Evolutionary conservation across 2,329 filamentous ascomycete species (phyloP), one percentile per base, ranked within the genome.

Genomic region (Trichothecium roseum): DNA sequence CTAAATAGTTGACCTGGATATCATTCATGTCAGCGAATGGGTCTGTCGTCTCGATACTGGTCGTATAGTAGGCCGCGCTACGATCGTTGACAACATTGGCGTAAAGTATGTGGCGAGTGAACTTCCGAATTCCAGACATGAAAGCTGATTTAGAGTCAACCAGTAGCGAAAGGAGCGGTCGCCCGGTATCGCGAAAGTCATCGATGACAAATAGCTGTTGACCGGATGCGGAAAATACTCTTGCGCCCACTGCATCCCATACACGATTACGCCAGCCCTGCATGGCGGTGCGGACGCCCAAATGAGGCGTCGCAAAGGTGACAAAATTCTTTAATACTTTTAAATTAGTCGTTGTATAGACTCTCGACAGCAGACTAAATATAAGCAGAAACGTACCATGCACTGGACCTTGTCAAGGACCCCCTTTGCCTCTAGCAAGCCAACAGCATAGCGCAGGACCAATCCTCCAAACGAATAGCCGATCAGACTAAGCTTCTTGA

Each of bases 381-480:
- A n/a, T n/a, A 27, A n/a, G 8, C 24, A n/a, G 24, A 46, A 63
- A 32, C n/a, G n/a, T 63, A 82, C 78, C 59, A 89, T 74, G 44
- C 89, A 89, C 52, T 86, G 71, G 18, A 96, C 68, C 39, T 71
- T 69, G 38, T 94, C 80, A 38, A 96, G 78, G 39, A 85, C 68
- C 8, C 87, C 86, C 49, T 82, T 84, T 37, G 84, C 79, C 47
- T 88, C 76, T 4, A 96, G 67, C 48, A 96, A 62, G 1, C 89
- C 89, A 38, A 94, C 72, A 2, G 84, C 82, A 62, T 94, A 96
- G 40, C 89, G 73, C 9, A 85, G 78, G 4, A 96, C 78, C 7
- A 96, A 65, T 0, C 89, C 89, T 31, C 89, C 89, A 2, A 95
- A 68, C 0, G 86, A 94, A 56, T 96, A 95, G 28, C 89, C 89